Base-by-base conservation (phyloP, 2,329 filamentous ascomycete species). In the Chaetomiaceae sp. region DNA sequence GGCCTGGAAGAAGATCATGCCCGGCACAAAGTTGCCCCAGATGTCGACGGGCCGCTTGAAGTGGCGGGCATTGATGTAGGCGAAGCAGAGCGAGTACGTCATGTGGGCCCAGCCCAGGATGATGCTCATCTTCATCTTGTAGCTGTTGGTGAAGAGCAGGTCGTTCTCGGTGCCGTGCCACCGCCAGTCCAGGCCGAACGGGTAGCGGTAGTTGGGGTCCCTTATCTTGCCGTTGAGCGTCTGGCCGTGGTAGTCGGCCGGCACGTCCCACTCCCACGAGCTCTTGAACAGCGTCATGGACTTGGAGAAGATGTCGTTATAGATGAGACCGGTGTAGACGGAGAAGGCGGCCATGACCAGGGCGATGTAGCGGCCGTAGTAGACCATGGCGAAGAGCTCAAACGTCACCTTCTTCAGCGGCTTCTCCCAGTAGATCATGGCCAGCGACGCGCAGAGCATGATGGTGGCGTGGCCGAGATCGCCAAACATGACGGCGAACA, bases 51-150 rank as follows among this genome's bases (percentile, higher is more conserved):
- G 88, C 57, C 85, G 88, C 76, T 91, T 92, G 78, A 97, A 99
- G 71, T 96, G 89, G 51, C 85, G 85, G 44, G 90, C 92, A 66
- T 99, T 99, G 77, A 96, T 81, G 65, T 87, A 93, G 20, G 93
- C 86, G 65, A 95, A 85, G 74, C 87, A 91, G 40, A 99, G 82
- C 16, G 93, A 97, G 73, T 96, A 99, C 3, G 93, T 99, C 93
- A 99, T 99, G 74, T 96, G 91, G 53, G 82, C 82, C 93, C 95
- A 99, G 68, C 95, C 93, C 58, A 99, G 80, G 59, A 99, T 82
- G 66, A 99, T 96, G 75, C 89, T 95, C 73, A 99, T 87, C 78
- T 99, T 99, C 93, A 99, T 99, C 84, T 99, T 99, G 80, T 93
- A 95, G 71, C 88, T 95, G 85, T 99, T 99, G 68, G 83, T 87